phyloP scores from a whole-genome alignment of 352 stramenopile species.

The Pythium oligandrum region DNA sequence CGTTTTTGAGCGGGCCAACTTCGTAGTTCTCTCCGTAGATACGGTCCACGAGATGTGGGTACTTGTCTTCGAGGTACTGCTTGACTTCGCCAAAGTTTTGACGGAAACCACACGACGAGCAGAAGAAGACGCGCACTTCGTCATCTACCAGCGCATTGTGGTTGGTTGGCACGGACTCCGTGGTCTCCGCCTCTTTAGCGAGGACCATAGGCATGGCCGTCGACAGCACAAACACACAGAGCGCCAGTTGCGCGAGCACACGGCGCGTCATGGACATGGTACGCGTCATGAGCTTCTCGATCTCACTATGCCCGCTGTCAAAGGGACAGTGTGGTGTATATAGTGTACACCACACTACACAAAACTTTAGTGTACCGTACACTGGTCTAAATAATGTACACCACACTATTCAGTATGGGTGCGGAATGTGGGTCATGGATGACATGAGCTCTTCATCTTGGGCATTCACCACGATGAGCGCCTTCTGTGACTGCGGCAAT shows the following conservation, averaged over 20 bases:
- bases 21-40: constrained; percentile 58
- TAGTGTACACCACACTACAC: too few relatives aligned
- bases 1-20: constrained; percentile 44
- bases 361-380: too few relatives aligned
- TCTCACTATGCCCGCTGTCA: too few relatives aligned
- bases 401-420: constrained; percentile 9
- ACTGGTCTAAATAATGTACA: too few relatives aligned
- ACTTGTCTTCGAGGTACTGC: constrained; percentile 62
- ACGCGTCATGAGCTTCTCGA: constrained; percentile 7
- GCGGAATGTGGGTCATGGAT: neutral
- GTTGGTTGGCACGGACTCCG: too few relatives aligned
- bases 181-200: too few relatives aligned
- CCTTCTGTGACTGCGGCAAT: constrained; percentile 43
- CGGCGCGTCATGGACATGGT: constrained; percentile 20
- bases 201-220: too few relatives aligned
- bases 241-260: constrained; percentile 20
- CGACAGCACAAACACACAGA: constrained; percentile 21
- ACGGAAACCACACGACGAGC: constrained; percentile 73
- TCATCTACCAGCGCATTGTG: constrained; percentile 29
- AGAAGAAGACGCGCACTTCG: constrained; percentile 58
- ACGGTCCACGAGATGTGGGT: constrained; percentile 64
- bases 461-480: constrained; percentile 18
- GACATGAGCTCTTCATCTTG: neutral
- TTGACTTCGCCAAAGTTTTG: constrained; percentile 77
- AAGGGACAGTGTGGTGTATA: too few relatives aligned